Evolutionary conservation across 495 filamentous ascomycete genomes (phyloP).

Genomic region (Haplographium delicatum): DNA sequence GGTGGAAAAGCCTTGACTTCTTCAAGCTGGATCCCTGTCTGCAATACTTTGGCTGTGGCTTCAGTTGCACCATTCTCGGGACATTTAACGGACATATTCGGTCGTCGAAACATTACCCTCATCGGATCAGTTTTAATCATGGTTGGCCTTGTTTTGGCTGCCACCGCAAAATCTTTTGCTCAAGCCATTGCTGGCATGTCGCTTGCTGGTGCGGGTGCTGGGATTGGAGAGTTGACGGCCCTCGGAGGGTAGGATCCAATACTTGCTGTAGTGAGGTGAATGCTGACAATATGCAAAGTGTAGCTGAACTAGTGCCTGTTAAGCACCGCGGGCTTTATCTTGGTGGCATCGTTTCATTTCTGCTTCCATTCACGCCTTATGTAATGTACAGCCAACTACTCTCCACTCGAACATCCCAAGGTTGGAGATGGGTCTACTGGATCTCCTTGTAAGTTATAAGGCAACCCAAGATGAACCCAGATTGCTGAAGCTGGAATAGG

Average conservation of each 20-base stretch:
- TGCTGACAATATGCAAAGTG: neutral
- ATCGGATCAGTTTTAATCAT: neutral
- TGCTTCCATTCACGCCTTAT: slow-evolving; percentile 2
- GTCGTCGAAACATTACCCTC: slow-evolving; percentile 8
- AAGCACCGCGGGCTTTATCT: slow-evolving; percentile 5
- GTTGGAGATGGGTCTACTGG: slow-evolving; percentile 2
- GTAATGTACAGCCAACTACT: slow-evolving; percentile 4
- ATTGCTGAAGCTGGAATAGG: no score
- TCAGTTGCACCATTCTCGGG: slow-evolving; percentile 1
- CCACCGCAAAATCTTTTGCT: neutral
- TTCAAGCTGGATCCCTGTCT: slow-evolving; percentile 1
- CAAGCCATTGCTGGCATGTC: slow-evolving; percentile 4
- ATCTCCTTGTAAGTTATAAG: slow-evolving; percentile 8
- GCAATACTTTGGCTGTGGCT: slow-evolving; percentile 2
- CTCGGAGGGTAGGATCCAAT: neutral
- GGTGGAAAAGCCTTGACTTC: neutral
- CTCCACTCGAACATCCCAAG: neutral
- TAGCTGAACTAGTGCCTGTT: slow-evolving; percentile 5
- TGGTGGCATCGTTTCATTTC: neutral
- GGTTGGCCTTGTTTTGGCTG: slow-evolving; percentile 1
- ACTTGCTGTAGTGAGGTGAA: no score
- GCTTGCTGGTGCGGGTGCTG: slow-evolving; percentile 4
- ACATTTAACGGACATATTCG: slow-evolving; percentile 1
- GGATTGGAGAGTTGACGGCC: slow-evolving; percentile 4
- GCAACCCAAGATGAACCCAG: no score